These are phyloP conservation scores for Petunia secreta DNA, from an alignment of 257 asterid species.

Conservation along the genomic window DNA sequence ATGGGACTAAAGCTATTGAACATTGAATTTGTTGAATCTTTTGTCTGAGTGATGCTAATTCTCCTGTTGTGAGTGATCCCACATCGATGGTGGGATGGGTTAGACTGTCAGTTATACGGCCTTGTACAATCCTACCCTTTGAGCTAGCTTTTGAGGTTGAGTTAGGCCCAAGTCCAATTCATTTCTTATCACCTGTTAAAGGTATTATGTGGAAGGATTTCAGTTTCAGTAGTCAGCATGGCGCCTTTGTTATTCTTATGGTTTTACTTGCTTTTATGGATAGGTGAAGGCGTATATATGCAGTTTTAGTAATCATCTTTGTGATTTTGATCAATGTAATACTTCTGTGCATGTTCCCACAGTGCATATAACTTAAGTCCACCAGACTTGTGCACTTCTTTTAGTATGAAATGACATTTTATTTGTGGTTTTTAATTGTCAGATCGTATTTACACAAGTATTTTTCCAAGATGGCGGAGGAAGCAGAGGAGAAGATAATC, in stretches of 20 bases:
- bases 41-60: too few relatives aligned
- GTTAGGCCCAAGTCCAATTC: too few relatives aligned
- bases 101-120: too few relatives aligned
- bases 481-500: conserved; percentile 27
- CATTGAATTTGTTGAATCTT: too few relatives aligned
- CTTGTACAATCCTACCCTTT: too few relatives aligned
- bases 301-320: not conserved
- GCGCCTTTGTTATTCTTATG: not conserved
- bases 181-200: too few relatives aligned
- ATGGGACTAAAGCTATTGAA: too few relatives aligned
- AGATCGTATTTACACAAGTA: not conserved
- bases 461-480: conserved; percentile 1
- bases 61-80: too few relatives aligned
- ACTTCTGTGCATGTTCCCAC: not conserved
- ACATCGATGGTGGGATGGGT: too few relatives aligned
- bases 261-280: not conserved
- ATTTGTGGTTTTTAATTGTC: not conserved
- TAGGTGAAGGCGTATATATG: too few relatives aligned
- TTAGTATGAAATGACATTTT: not conserved
- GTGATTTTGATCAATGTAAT: not conserved
- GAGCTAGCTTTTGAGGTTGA: too few relatives aligned
- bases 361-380: not conserved
- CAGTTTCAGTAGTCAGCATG: not conserved
- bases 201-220: too few relatives aligned
- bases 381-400: not conserved